Conservation (phyloP, 2,329 filamentous ascomycete genomes). For the Colletotrichum cereale region DNA sequence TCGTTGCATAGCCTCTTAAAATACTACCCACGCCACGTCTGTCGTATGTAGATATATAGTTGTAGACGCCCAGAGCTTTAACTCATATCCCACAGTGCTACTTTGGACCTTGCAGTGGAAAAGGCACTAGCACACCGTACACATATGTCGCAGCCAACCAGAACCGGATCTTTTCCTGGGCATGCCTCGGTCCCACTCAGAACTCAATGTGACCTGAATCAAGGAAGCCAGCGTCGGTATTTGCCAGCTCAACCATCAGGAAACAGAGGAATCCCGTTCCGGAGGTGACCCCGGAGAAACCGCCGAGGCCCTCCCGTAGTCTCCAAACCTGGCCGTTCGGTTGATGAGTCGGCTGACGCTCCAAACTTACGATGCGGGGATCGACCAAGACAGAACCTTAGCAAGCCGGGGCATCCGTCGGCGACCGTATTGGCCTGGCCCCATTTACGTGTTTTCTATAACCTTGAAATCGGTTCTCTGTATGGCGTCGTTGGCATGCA, state of each 20-base stretch:
- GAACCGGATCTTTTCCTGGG: not conserved
- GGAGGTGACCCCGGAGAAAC: not conserved
- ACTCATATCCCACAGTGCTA: not conserved
- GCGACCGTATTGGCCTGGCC: not conserved
- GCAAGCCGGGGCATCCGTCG: not conserved
- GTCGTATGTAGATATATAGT: not conserved
- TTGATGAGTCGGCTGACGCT: not conserved
- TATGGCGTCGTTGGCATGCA: not conserved
- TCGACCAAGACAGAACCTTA: not conserved
- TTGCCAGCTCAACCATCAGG: not conserved
- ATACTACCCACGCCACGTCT: not conserved
- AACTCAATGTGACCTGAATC: not conserved
- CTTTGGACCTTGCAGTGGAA: not conserved
- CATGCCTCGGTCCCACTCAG: not conserved
- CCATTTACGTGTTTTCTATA: not conserved
- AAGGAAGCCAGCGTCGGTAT: slow-evolving; percentile 3
- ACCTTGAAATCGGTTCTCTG: not conserved
- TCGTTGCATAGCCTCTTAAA: slow-evolving; percentile 8
- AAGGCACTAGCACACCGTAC: not conserved
- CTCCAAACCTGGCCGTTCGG: not conserved
- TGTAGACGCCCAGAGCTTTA: too few relatives aligned
- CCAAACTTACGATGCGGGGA: not conserved
- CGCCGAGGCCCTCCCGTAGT: not conserved
- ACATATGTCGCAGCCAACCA: too few relatives aligned
- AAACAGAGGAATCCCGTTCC: not conserved